These are phyloP conservation scores for Quercus engelmannii DNA, from an alignment of 306 rosid species.

Conservation along the genomic window DNA sequence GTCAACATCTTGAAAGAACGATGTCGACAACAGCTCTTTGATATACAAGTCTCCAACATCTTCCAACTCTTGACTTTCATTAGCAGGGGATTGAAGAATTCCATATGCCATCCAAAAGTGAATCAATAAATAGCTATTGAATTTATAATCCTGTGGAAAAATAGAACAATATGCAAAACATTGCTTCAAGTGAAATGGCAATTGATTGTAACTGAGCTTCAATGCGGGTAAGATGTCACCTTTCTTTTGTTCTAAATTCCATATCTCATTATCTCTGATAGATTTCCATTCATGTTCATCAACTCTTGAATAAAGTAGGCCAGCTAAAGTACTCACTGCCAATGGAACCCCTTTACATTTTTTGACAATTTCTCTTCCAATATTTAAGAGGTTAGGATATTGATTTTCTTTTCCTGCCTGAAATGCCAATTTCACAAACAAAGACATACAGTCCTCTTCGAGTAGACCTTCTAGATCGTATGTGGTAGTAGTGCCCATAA, in stretches of 20 bases:
- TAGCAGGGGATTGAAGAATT: not conserved
- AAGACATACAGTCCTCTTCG: too few relatives aligned
- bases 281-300: not conserved
- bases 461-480: rapidly evolving
- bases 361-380: too few relatives aligned
- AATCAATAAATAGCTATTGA: not conserved
- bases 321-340: too few relatives aligned
- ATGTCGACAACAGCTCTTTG: not conserved
- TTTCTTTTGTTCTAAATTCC: not conserved
- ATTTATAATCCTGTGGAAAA: not conserved
- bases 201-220: conserved; percentile 16
- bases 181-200: conserved; percentile 14
- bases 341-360: too few relatives aligned
- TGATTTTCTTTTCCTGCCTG: too few relatives aligned
- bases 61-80: not conserved
- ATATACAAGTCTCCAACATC: not conserved
- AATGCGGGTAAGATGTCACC: conserved; percentile 11
- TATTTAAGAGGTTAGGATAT: too few relatives aligned
- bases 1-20: too few relatives aligned
- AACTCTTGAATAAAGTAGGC: not conserved
- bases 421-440: too few relatives aligned
- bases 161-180: conserved; percentile 13
- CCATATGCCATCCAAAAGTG: conserved; percentile 27
- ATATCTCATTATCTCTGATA: conserved; percentile 16
- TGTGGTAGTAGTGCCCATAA: rapidly evolving